Evolutionary conservation across 2,329 filamentous ascomycete genomes (phyloP).

Genomic region (Ophiostoma novo-ulmi): DNA sequence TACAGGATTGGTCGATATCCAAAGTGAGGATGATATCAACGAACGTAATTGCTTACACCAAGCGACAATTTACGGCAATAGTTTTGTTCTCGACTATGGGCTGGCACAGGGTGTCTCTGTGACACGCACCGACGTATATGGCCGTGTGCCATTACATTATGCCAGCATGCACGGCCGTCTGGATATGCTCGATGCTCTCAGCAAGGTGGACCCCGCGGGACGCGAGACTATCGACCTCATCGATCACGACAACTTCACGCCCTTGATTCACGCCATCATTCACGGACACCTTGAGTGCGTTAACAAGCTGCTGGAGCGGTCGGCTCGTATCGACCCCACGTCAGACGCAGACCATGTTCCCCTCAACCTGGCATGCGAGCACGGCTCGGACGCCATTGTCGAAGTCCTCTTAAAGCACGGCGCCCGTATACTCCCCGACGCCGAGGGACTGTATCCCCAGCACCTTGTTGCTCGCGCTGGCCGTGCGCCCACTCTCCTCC

Average conservation of each 20-base stretch:
- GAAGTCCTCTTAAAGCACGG: constrained; percentile 76
- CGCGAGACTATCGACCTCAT: constrained; percentile 76
- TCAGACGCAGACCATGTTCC: constrained; percentile 90
- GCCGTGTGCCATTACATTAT: constrained; percentile 88
- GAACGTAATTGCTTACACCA: constrained; percentile 95
- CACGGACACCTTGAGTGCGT: constrained; percentile 79
- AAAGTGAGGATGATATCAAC: constrained; percentile 95
- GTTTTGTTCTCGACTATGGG: constrained; percentile 69
- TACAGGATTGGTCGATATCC: constrained; percentile 79
- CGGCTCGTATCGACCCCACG: constrained; percentile 78
- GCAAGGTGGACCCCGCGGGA: constrained; percentile 58
- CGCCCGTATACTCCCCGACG: constrained; percentile 82
- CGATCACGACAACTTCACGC: constrained; percentile 96
- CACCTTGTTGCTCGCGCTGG: constrained; percentile 90
- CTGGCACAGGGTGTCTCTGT: constrained; percentile 72
- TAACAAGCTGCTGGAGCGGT: constrained; percentile 66
- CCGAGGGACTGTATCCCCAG: constrained; percentile 94
- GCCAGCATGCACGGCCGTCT: constrained; percentile 90
- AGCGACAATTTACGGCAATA: constrained; percentile 87
- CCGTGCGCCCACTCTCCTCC: constrained; percentile 70
- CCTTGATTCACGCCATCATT: constrained; percentile 90
- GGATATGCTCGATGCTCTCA: constrained; percentile 71
- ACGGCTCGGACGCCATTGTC: constrained; percentile 79
- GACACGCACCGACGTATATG: constrained; percentile 83
- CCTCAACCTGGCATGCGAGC: constrained; percentile 89